A percentile compares a stretch with the other conserved stretches of the same genome.
phyloP scores from a whole-genome alignment of 495 filamentous ascomycete species.

The Letharia columbiana region DNA sequence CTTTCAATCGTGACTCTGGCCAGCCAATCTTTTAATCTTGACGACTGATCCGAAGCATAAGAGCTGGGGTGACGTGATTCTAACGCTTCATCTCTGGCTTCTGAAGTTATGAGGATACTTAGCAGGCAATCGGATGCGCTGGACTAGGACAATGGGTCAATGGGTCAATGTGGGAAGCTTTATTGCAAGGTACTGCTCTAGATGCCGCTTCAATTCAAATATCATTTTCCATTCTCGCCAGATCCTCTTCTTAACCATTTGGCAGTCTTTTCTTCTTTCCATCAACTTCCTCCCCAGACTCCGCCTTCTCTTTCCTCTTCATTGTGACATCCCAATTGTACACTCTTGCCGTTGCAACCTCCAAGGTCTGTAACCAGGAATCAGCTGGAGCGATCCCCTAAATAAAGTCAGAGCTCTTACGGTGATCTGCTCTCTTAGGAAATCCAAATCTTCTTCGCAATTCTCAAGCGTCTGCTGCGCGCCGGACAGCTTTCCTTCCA shows the following conservation, averaged over 20 bases:
- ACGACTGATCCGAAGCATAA: no score
- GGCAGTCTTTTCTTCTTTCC: constrained; percentile 15
- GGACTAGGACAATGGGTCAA: background rate
- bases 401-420: constrained; percentile 39
- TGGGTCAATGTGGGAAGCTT: background rate
- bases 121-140: background rate
- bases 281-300: constrained; percentile 43
- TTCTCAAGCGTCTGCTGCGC: constrained; percentile 70
- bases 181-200: background rate
- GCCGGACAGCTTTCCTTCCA: constrained; percentile 67
- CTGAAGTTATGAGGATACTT: background rate
- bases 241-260: constrained; percentile 7
- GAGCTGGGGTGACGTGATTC: no score
- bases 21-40: no score
- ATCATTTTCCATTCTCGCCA: background rate
- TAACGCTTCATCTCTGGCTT: no score
- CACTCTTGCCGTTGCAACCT: constrained; percentile 92
- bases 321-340: constrained; percentile 98
- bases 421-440: constrained; percentile 92
- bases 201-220: background rate
- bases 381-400: constrained; percentile 25
- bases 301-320: constrained; percentile 81
- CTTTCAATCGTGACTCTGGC: no score
- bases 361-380: constrained; percentile 61
- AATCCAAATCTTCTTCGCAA: constrained; percentile 95